Evolutionary conservation across 352 stramenopile genomes (phyloP).

Genomic region (Phytophthora sp.): DNA sequence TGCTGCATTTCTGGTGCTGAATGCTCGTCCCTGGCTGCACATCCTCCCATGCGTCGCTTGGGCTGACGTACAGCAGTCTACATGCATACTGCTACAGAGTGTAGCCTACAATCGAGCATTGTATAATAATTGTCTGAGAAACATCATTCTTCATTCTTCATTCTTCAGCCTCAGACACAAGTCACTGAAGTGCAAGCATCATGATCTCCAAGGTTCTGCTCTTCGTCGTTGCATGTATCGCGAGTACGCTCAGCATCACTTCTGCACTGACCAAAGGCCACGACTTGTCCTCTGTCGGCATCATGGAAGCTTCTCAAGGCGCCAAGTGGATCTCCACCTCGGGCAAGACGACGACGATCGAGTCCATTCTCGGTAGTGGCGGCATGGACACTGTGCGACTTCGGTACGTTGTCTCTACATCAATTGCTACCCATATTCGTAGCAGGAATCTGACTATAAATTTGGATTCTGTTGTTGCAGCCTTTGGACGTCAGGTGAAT

Average conservation of each 20-base stretch:
- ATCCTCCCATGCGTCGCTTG: background rate
- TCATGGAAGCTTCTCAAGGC: conserved; percentile 41
- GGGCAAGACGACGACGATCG: conserved; percentile 39
- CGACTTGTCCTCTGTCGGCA: conserved; percentile 37
- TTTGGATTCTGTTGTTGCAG: conserved; percentile 7
- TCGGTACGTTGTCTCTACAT: conserved; percentile 14
- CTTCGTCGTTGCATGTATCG: conserved; percentile 1
- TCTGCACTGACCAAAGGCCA: conserved; percentile 38
- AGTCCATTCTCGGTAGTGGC: conserved; percentile 37
- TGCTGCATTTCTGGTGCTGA: conserved; percentile 10
- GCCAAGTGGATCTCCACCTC: conserved; percentile 37
- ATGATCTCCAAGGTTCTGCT: conserved; percentile 31
- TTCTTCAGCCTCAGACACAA: conserved; percentile 1
- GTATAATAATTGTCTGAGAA: background rate
- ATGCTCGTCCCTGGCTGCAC: background rate
- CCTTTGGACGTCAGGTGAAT: conserved; percentile 39
- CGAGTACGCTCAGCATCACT: conserved; percentile 7
- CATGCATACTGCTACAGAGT: too few species aligned
- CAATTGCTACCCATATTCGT: background rate
- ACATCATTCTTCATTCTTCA: conserved; percentile 10
- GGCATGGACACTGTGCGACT: conserved; percentile 44
- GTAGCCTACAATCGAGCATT: background rate
- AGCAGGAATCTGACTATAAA: background rate
- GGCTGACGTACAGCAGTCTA: background rate
- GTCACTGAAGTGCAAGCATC: background rate